Evolutionary conservation across 2,329 filamentous ascomycete species (phyloP), one percentile per base, ranked within the genome.

Genomic region (Cryphonectria radicalis): DNA sequence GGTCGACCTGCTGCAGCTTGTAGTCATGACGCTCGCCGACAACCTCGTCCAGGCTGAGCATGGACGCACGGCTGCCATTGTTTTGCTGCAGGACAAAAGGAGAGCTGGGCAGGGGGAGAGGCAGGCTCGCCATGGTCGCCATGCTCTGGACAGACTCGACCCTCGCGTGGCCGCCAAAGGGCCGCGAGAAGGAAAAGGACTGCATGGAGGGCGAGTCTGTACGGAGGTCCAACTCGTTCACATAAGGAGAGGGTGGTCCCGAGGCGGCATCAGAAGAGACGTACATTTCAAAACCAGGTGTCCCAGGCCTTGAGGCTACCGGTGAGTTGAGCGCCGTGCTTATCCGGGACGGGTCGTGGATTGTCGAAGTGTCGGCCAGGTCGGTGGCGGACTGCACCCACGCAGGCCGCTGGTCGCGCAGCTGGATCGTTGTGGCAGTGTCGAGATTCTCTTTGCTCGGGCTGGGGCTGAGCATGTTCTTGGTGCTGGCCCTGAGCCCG

Each of bases 1-100:
- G 90, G 74, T 90, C 89, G 0, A 92, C 88, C 72, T 91, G 89
- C 77, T 92, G 90, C 28, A 91, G 84, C 73, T 88, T 86, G 77
- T 86, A 89, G 76, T 90, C 86, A 66, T 86, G 86, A 77, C 89
- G 89, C 73, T 88, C 88, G 32, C 89, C 87, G 35, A 90, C 83
- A 35, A 91, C 84, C 4, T 84, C 84, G 66, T 88, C 82, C 10
- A 90, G 81, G 46, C 87, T 89, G 37, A 91, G 81, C 17, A 82
- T 80, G 1, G 85, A 87, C 43, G 80, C 78, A 70, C 79, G 82
- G 70, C 80, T 81, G 50, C 66, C 82, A 76, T 53, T 80, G 79
- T 73, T 67, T 13, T 73, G 71, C 69, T 73, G 72, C 72, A 73
- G 69, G 17, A 65, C 66, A 4, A 71, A 68, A 5, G 70, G 66